These are phyloP conservation scores for Microcyclospora tardicrescens DNA, from an alignment of 2,329 filamentous ascomycete genomes.

Conservation along the genomic window DNA sequence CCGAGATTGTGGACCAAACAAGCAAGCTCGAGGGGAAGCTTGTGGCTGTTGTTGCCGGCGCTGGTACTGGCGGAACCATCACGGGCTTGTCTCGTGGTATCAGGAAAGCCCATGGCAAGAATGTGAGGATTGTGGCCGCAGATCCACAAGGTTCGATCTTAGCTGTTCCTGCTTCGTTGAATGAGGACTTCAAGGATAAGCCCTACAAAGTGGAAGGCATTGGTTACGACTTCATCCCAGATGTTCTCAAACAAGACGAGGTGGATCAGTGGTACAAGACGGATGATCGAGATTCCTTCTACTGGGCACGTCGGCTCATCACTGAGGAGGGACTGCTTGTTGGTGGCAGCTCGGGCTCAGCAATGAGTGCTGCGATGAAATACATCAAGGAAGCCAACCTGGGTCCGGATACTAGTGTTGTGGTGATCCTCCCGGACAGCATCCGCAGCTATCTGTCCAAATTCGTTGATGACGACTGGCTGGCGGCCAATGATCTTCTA, in stretches of 20 bases:
- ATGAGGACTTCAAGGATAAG: constrained; percentile 67
- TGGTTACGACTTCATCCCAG: constrained; percentile 94
- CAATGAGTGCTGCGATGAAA: constrained; percentile 67
- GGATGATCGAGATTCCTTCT: constrained; percentile 80
- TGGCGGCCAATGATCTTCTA: constrained; percentile 87
- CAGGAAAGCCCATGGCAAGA: constrained; percentile 63
- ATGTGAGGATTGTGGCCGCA: constrained; percentile 80
- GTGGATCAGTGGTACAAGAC: constrained; percentile 99
- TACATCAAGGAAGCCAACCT: constrained; percentile 67
- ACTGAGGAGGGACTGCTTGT: constrained; percentile 88
- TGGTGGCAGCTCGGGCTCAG: constrained; percentile 85
- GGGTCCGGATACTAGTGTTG: constrained; percentile 71
- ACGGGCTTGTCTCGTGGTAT: constrained; percentile 77
- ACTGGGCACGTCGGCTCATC: constrained; percentile 79
- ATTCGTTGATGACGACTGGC: constrained; percentile 98
- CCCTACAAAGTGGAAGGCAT: constrained; percentile 98
- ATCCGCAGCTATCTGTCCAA: constrained; percentile 96
- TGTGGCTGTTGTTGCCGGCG: constrained; percentile 74
- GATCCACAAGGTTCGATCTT: constrained; percentile 89
- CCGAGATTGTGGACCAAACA: constrained; percentile 93
- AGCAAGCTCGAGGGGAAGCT: constrained; percentile 49
- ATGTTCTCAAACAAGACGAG: constrained; percentile 66
- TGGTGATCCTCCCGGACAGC: constrained; percentile 86
- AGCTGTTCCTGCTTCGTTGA: constrained; percentile 66
- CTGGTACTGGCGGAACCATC: constrained; percentile 90